Percentiles rank a stretch among this genome's conserved stretches.
Conservation (phyloP, 1,139 yeast genomes). For the Saccharomyces pastorianus region DNA sequence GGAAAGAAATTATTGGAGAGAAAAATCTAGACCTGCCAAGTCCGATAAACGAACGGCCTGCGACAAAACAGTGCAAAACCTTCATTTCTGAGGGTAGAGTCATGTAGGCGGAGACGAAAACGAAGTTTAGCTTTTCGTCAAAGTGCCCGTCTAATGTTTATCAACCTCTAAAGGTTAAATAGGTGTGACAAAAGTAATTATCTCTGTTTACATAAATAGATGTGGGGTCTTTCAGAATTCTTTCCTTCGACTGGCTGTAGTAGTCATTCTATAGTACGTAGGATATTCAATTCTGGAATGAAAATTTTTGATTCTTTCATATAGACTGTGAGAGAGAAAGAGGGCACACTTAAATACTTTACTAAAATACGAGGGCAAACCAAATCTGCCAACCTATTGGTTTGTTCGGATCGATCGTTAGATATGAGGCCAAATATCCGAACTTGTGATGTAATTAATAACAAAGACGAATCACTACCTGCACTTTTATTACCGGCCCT, state of each 20-base stretch:
- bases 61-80: neutral
- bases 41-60: neutral
- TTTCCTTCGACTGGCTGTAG: neutral
- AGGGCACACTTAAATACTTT: neutral
- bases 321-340: neutral
- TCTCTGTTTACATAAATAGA: neutral
- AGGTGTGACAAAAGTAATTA: neutral
- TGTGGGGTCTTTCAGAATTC: neutral
- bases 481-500: neutral
- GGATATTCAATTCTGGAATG: neutral
- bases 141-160: neutral
- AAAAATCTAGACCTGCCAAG: slow-evolving; percentile 1
- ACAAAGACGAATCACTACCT: neutral
- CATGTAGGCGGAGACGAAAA: slow-evolving; percentile 1
- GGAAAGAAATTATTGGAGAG: neutral
- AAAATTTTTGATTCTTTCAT: neutral
- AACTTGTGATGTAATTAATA: neutral
- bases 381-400: neutral
- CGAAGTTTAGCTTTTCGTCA: neutral
- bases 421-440: neutral
- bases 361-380: neutral
- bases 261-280: neutral
- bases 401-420: neutral
- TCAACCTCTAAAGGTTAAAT: neutral
- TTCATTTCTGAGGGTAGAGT: neutral